Evolutionary conservation across 495 filamentous ascomycete genomes (phyloP), one percentile per base, ranked within the genome.

Genomic region (Terfezia claveryi): DNA sequence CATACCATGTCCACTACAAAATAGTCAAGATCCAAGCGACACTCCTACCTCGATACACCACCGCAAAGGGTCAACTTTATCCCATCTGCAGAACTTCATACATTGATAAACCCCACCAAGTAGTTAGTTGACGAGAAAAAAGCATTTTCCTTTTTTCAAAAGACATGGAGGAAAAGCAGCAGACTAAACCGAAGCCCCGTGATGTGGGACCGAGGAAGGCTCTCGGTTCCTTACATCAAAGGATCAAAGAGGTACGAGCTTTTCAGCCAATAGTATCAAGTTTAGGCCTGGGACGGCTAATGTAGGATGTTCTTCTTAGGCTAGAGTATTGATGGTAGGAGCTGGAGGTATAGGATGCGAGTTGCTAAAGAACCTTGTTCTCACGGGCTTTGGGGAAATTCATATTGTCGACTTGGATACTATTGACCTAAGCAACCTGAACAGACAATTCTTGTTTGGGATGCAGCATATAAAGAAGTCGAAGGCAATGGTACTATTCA

Each of bases 311-410:
- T 54, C 27, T 51, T 44, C 32, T n/a, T 72, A 93, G 89, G 77
- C 88, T 53, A 82, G 82, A 49, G 83, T 95, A 36, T 73, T 99
- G 23, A 84, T 99, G 72, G 88, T 99, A 50, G 91, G 91, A 58
- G 91, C 91, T 49, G 91, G 91, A 56, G 91, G 91, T 46, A 96
- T 99, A 65, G 91, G 91, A 56, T 99, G 91, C 69, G 91, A 99
- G 68, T 77, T 99, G 6, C 75, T 99, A 55, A 99, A 99, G 74
- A 93, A 96, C 69, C 80, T 99, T 55, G 85, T 88, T 54, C 78
- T 93, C 23, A 83, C 81, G 52, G 92, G 92, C 59, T 96, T 96
- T 62, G 87, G 87, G 50, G 86, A 94, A 70, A 79, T 95, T 50
- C 87, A 95, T 67, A 80, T 99, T 52, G 85, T 99, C 59, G 91